Percentiles rank a stretch among this genome's conserved stretches.
Evolutionary conservation across 23 red algal genomes (phyloP).

Genomic region (Chondrus crispus): DNA sequence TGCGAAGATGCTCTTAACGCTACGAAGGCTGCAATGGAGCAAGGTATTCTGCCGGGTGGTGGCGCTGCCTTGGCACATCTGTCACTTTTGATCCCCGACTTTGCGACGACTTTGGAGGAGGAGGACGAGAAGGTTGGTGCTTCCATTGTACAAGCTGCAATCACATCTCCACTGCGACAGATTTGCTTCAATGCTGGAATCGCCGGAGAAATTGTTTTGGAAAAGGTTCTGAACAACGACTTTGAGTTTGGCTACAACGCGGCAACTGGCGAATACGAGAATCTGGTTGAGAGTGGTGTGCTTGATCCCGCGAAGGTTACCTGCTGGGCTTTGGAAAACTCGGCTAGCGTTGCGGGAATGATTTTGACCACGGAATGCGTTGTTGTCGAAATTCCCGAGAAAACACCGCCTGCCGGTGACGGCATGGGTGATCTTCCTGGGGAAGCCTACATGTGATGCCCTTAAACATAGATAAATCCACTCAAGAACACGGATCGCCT

Average conservation of each 20-base stretch:
- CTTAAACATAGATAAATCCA: too few relatives aligned
- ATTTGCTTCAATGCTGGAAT: slow-evolving; percentile 89
- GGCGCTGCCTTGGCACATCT: slow-evolving; percentile 73
- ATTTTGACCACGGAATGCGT: slow-evolving; percentile 97
- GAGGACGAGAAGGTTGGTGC: slow-evolving; percentile 88
- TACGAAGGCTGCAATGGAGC: slow-evolving; percentile 93
- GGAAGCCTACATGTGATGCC: slow-evolving; percentile 62
- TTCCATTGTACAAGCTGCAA: slow-evolving; percentile 68
- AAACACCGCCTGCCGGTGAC: slow-evolving; percentile 65
- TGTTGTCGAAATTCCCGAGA: slow-evolving; percentile 91
- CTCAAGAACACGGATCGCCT: too few relatives aligned
- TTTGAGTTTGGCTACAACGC: slow-evolving; percentile 86
- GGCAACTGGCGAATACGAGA: slow-evolving; percentile 76
- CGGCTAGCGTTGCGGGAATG: slow-evolving; percentile 82
- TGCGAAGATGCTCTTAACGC: slow-evolving; percentile 98
- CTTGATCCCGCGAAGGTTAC: slow-evolving; percentile 95
- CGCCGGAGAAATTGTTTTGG: slow-evolving; percentile 87
- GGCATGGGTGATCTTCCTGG: slow-evolving; percentile 89
- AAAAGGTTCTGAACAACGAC: slow-evolving; percentile 77
- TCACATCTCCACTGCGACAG: slow-evolving; percentile 89
- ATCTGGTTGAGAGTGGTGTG: slow-evolving; percentile 83
- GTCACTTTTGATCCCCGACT: slow-evolving; percentile 30
- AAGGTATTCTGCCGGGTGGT: slow-evolving; percentile 94
- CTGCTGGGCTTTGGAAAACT: slow-evolving; percentile 84
- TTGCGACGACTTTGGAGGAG: slow-evolving; percentile 65